Base-by-base conservation (phyloP, 2,329 filamentous ascomycete genomes). In the Bipolaris gigantea region DNA sequence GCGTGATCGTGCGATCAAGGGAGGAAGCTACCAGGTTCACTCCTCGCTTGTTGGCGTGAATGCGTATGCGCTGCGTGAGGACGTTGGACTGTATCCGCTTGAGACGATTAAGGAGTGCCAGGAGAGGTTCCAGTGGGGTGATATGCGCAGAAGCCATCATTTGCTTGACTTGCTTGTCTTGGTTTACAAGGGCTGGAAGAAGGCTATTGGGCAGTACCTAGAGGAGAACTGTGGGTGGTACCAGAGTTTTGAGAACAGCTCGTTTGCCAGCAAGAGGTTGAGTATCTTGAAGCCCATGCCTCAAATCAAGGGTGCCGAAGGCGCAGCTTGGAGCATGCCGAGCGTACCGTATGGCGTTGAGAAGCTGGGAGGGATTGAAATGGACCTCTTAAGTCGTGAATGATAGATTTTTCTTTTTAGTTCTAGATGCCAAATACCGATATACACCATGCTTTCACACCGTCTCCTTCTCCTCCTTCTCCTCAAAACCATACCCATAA, bases 1-100 rank as follows among this genome's bases (percentile, higher is more conserved):
- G 45, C 44, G 51, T 38, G 59, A 69, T 47, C 61, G 66, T 18
- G 64, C 66, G 1, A 43, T 36, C 0, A 53, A 61, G 25, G 65
- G 65, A 3, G 65, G 65, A 35, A 36, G 19, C 5, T 53, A 53
- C 19, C 50, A 53, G 16, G 50, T 48, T 18, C 40, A 42, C 16
- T 25, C 40, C 13, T 42, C 40, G n/a, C 40, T 42, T 18, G 40
- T 42, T 42, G 40, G 40, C 5, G 40, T 42, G 4, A 42, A 42
- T 16, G 40, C 40, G 11, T 42, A 42, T 42, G 40, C 40, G 25
- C 25, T 42, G 25, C 40, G 40, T 27, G 25, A 42, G 13, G 40
- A 42, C 13, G 40, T 42, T 18, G 40, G 40, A 7, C 25, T 42
- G 4, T 42, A 42, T 16, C 40, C 40, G 13, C n/a, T 42, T 30